Base-by-base conservation (phyloP, 495 filamentous ascomycete genomes). In the Penicillium turbatum region DNA sequence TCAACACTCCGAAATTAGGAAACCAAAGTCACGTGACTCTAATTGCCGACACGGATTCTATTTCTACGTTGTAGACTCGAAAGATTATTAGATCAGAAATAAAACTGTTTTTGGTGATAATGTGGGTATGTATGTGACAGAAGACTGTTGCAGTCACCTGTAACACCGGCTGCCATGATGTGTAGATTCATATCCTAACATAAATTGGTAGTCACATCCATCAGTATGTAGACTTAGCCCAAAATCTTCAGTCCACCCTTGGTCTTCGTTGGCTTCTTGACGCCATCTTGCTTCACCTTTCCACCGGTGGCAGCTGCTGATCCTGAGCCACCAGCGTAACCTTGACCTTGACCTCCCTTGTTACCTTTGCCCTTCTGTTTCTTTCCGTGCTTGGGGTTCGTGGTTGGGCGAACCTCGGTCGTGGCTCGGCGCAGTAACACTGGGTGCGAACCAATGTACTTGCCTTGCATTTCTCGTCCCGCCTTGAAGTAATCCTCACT, bases 391-490 rank as follows among this genome's bases (percentile, higher is more conserved):
- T 78, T 79, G 36, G 58, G 62, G 51, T 68, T 72, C 13, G 77
- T 74, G 19, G 81, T 77, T 13, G 87, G 83, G 58, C 86, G 88
- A 63, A 97, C 86, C 72, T 97, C 92, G 24, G 95, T 96, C 42
- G 85, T 96, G 63, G 88, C 89, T 62, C 91, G 85, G 68, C 86
- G 84, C 54, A 97, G 76, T 38, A 88, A 74, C 8, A 98, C 84
- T 1, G 93, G 93, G 70, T 97, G 93, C 62, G 90, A 95, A 35
- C 95, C 93, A 68, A 98, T 97, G 67, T 98, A 98, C 75, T 98
- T 97, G 41, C 92, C 91, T 67, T 97, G 86, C 95, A 98, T 98
- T 72, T 97, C 95, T 72, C 91, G 86, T 56, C 88, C 92, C 0
- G 93, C 92, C 49, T 84, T 79, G 77, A 97, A 97, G 70, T 92